Conservation (phyloP, 768 basidiomycete species). For the Mycena vitilis region DNA sequence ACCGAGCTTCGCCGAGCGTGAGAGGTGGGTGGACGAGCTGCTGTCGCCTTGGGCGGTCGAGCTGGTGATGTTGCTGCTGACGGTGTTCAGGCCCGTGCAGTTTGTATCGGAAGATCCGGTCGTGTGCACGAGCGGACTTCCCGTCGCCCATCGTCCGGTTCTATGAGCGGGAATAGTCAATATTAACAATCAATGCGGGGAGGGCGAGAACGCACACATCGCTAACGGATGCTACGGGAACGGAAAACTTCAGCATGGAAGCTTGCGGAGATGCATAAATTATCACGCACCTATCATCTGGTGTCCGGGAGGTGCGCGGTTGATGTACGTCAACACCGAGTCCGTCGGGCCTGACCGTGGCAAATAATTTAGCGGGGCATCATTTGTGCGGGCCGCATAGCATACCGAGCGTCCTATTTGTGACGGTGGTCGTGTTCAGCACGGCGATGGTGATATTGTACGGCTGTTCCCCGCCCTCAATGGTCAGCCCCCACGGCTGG, state of each 20-base stretch:
- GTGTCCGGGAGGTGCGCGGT: conserved; percentile 51
- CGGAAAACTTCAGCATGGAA: too few species aligned
- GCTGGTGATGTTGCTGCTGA: background rate
- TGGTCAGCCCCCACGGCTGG: conserved; percentile 52
- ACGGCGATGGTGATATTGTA: conserved; percentile 52
- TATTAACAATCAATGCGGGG: too few species aligned
- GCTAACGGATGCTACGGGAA: conserved; percentile 49
- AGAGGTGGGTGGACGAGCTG: background rate
- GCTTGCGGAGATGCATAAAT: too few species aligned
- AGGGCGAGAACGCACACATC: conserved; percentile 53
- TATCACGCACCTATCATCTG: conserved; percentile 52
- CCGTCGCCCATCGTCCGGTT: conserved; percentile 52
- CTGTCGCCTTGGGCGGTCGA: too few species aligned
- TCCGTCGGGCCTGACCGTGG: conserved; percentile 37
- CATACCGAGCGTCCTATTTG: conserved; percentile 48
- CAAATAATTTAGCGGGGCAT: background rate
- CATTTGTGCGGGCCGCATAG: background rate
- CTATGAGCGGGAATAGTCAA: conserved; percentile 43
- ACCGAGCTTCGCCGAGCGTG: background rate
- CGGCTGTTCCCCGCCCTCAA: conserved; percentile 53
- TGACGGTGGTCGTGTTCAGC: conserved; percentile 45
- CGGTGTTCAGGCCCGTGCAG: conserved; percentile 2
- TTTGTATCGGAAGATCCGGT: conserved; percentile 30
- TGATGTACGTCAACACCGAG: conserved; percentile 55
- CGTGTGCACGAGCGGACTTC: conserved; percentile 46